Evolutionary conservation across 1,284 basidiomycete genomes (phyloP), one percentile per base, ranked within the genome.

Genomic region (Pterulicium gracile): DNA sequence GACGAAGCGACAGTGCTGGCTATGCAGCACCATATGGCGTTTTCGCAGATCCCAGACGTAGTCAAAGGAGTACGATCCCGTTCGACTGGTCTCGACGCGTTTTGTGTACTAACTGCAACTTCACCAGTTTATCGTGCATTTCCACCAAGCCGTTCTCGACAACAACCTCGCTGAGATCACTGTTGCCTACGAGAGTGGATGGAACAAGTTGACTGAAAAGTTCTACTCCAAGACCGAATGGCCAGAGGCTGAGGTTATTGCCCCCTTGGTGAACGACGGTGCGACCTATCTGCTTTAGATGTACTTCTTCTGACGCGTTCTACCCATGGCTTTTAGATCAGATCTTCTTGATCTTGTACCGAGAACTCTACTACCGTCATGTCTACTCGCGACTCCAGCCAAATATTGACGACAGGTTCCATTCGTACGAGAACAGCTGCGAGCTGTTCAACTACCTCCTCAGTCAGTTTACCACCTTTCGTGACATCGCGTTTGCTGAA

Each of bases 171-270:
- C 81, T 1, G 88, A 93, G 57, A 95, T 96, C 56, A 90, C 85
- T 14, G 77, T 84, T 34, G 90, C 92, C 50, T 97, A 97, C 59
- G 93, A 96, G 68, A 88, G 84, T 51, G 93, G 91, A 20, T 97
- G 95, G 94, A 97, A 93, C 66, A 85, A 89, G 52, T 78, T 94
- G 59, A 96, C 94, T 1, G 88, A 96, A 69, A 93, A 95, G 68
- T 94, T 88, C 71, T 98, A 96, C 61, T 66, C 89, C 10, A 89
- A 88, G 62, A 83, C 82, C 12, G 95, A 98, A 63, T 98, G 95
- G 95, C 95, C 95, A 3, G 93, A 97, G 63, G 92, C 93, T 14
- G 95, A 98, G 68, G 71, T 91, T 50, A 92, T 98, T 57, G 87
- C 92, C 4, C 92, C 92, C 7, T 72, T 98, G 49, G 94, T 98